Conservation (phyloP, 495 filamentous ascomycete species). For the Trichoderma erinaceum region DNA sequence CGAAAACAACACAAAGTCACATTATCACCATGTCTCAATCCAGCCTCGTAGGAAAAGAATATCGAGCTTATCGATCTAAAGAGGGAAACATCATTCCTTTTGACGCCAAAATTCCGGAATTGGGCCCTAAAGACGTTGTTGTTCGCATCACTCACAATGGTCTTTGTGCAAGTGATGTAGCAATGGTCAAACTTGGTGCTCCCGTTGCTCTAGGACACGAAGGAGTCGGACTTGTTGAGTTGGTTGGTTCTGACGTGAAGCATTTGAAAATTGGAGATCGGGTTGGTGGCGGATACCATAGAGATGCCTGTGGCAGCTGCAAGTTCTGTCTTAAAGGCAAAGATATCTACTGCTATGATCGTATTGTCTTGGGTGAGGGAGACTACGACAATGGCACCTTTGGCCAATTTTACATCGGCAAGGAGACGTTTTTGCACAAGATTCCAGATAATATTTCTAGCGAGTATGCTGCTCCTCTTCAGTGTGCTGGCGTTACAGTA, state of each 20-base stretch:
- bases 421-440: conserved; percentile 31
- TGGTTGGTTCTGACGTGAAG: conserved; percentile 47
- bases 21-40: neutral
- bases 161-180: conserved; percentile 21
- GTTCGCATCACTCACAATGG: conserved; percentile 23
- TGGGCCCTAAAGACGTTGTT: conserved; percentile 21
- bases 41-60: neutral
- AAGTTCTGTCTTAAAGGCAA: conserved; percentile 22
- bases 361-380: conserved; percentile 18
- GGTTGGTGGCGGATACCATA: conserved; percentile 47
- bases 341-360: conserved; percentile 26
- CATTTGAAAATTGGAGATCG: conserved; percentile 53
- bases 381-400: conserved; percentile 18
- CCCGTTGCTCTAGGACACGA: conserved; percentile 37
- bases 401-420: conserved; percentile 23
- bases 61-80: neutral
- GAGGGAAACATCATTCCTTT: neutral
- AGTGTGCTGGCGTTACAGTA: conserved; percentile 55
- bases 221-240: conserved; percentile 49
- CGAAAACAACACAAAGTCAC: neutral
- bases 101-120: conserved; percentile 11
- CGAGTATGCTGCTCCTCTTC: conserved; percentile 46
- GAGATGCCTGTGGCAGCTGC: conserved; percentile 48
- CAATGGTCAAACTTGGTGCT: conserved; percentile 9
- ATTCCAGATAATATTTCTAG: conserved; percentile 38